Evolutionary conservation across 2,329 filamentous ascomycete species (phyloP).

Genomic region (Xylariaceae sp.): DNA sequence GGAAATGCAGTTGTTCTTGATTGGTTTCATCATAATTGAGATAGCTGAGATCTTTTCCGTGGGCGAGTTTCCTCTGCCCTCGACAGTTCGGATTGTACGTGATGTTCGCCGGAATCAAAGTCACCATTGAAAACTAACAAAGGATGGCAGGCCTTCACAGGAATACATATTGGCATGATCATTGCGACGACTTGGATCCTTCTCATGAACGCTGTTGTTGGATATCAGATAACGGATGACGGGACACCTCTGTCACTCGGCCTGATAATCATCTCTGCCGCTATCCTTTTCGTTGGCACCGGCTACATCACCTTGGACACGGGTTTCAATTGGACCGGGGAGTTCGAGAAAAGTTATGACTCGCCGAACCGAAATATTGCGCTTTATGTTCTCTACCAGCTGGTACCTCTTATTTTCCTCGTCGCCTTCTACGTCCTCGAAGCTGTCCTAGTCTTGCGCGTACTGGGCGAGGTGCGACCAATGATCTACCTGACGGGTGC

Average conservation of each 20-base stretch:
- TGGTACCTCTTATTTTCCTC: conserved; percentile 88
- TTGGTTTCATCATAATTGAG: conserved; percentile 83
- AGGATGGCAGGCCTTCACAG: conserved; percentile 75
- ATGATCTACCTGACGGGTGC: conserved; percentile 85
- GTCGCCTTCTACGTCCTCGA: conserved; percentile 87
- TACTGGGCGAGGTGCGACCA: conserved; percentile 88
- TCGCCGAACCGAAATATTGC: conserved; percentile 76
- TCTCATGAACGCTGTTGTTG: conserved; percentile 88
- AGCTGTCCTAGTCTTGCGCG: conserved; percentile 78
- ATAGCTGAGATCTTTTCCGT: conserved; percentile 98
- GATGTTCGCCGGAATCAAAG: neutral
- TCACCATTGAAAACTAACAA: conserved; percentile 23
- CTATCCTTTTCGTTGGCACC: conserved; percentile 81
- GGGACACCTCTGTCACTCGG: conserved; percentile 85
- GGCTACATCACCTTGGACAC: conserved; percentile 97
- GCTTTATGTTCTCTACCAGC: conserved; percentile 92
- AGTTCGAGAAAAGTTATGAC: conserved; percentile 69
- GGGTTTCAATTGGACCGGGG: conserved; percentile 81
- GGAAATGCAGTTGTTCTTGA: conserved; percentile 94
- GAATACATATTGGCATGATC: conserved; percentile 88
- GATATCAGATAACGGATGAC: conserved; percentile 92
- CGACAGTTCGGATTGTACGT: conserved; percentile 74
- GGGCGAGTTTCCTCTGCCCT: conserved; percentile 81
- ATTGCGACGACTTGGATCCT: conserved; percentile 89
- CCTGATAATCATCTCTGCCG: conserved; percentile 74